Evolutionary conservation across 805 yeast genomes (phyloP).

Genomic region (Soucietia sequanensis): DNA sequence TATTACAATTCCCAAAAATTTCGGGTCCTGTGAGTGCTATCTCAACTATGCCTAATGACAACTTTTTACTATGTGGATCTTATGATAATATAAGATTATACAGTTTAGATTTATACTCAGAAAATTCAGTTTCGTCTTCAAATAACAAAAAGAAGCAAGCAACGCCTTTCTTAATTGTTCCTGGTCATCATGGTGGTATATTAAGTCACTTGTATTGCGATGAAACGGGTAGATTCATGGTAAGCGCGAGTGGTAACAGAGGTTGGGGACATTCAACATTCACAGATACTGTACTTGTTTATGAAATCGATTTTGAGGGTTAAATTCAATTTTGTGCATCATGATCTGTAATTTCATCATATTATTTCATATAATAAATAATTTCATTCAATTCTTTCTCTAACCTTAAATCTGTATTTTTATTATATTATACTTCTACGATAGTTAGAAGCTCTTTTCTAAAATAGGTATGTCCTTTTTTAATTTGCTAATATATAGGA

Average conservation of each 20-base stretch:
- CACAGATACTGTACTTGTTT: constrained; percentile 78
- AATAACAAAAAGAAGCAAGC: constrained; percentile 36
- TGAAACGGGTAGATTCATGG: constrained; percentile 82
- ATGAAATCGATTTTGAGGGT: constrained; percentile 61
- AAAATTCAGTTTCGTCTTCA: constrained; percentile 15
- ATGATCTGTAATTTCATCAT: too few relatives aligned
- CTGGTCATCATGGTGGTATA: constrained; percentile 96
- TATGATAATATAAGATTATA: constrained; percentile 86
- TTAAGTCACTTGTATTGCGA: constrained; percentile 77
- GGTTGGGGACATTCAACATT: constrained; percentile 87
- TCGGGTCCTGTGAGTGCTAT: constrained; percentile 90
- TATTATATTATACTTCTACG: too few relatives aligned
- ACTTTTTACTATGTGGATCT: constrained; percentile 83
- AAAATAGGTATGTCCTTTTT: too few relatives aligned
- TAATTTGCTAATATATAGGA: too few relatives aligned
- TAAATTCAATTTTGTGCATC: too few relatives aligned
- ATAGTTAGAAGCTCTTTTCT: too few relatives aligned
- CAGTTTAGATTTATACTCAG: constrained; percentile 56
- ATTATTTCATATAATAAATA: too few relatives aligned
- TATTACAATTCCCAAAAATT: constrained; percentile 74
- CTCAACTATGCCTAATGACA: constrained; percentile 73
- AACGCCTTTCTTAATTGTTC: constrained; percentile 84
- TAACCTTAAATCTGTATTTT: too few relatives aligned
- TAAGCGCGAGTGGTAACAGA: constrained; percentile 89
- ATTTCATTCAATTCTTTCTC: too few relatives aligned